Evolutionary conservation across 768 basidiomycete genomes (phyloP).

Genomic region (Kwoniella heveanensis): DNA sequence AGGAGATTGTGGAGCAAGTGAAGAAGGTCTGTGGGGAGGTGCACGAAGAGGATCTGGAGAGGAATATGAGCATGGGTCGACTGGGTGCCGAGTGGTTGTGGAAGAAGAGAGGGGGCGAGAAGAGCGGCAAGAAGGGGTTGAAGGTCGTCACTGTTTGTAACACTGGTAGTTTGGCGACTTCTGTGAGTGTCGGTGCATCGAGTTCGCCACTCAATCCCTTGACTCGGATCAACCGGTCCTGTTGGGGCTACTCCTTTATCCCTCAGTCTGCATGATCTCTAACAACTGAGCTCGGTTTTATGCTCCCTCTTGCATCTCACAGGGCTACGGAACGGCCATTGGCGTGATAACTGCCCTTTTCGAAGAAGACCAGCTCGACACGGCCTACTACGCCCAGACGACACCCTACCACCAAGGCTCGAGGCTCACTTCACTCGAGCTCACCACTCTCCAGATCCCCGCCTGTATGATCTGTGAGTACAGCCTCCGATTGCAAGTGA

Average conservation of each 20-base stretch:
- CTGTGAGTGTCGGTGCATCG: slow-evolving; percentile 61
- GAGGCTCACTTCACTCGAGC: slow-evolving; percentile 82
- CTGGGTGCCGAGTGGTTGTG: slow-evolving; percentile 85
- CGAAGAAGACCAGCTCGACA: slow-evolving; percentile 72
- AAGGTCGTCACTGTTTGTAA: slow-evolving; percentile 94
- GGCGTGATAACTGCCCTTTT: slow-evolving; percentile 90
- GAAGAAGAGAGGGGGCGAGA: slow-evolving; percentile 51
- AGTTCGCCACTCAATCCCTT: too few species aligned
- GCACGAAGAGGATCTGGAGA: slow-evolving; percentile 81
- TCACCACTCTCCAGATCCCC: slow-evolving; percentile 78
- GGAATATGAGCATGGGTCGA: slow-evolving; percentile 82
- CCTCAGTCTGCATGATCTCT: too few species aligned
- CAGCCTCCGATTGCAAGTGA: too few species aligned
- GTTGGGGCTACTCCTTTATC: not conserved
- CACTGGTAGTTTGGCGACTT: slow-evolving; percentile 94
- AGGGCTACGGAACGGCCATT: slow-evolving; percentile 95
- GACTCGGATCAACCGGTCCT: too few species aligned
- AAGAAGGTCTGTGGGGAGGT: slow-evolving; percentile 72
- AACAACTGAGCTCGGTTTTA: too few species aligned
- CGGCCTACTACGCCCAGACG: slow-evolving; percentile 90
- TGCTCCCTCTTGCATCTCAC: slow-evolving; percentile 1
- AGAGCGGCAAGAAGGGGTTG: slow-evolving; percentile 60
- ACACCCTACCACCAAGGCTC: slow-evolving; percentile 68
- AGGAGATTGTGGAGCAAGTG: slow-evolving; percentile 62
- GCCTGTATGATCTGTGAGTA: slow-evolving; percentile 80